A percentile compares a stretch with the other conserved stretches of the same genome.
Evolutionary conservation across 768 basidiomycete genomes (phyloP).

Genomic region (Collybia nuda): DNA sequence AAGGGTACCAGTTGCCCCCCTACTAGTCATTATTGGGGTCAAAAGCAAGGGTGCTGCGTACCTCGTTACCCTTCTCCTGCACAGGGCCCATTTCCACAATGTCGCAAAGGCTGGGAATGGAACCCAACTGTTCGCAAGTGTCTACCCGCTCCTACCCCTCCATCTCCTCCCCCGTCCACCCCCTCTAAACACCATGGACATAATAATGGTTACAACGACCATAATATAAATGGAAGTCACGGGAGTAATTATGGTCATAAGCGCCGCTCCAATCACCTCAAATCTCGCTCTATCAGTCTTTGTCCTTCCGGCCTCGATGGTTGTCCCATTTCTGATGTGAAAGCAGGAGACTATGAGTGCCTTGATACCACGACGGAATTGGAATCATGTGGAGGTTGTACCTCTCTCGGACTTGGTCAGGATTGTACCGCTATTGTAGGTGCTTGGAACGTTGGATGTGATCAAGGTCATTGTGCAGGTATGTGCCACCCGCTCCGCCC

Average conservation of each 20-base stretch:
- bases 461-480: conserved; percentile 53
- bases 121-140: conserved; percentile 39
- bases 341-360: conserved; percentile 54
- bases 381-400: conserved; percentile 76
- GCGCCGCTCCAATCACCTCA: conserved; percentile 13
- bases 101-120: conserved; percentile 48
- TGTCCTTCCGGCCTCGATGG: conserved; percentile 58
- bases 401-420: conserved; percentile 57
- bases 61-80: conserved; percentile 41
- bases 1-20: conserved; percentile 45
- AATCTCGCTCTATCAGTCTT: conserved; percentile 36
- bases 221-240: conserved; percentile 8
- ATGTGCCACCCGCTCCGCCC: conserved; percentile 19
- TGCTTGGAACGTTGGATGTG: conserved; percentile 73
- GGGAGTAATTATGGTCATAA: conserved; percentile 15
- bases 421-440: conserved; percentile 71
- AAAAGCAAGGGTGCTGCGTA: conserved; percentile 49
- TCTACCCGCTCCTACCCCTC: conserved; percentile 27
- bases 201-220: conserved; percentile 1
- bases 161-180: conserved; percentile 34
- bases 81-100: conserved; percentile 49
- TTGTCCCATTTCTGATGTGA: conserved; percentile 50
- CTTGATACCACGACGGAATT: conserved; percentile 64
- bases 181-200: conserved; percentile 28
- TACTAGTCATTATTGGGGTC: conserved; percentile 48